Evolutionary conservation across 2,329 filamentous ascomycete genomes (phyloP).

Genomic region (Trichoderma citrinoviride): DNA sequence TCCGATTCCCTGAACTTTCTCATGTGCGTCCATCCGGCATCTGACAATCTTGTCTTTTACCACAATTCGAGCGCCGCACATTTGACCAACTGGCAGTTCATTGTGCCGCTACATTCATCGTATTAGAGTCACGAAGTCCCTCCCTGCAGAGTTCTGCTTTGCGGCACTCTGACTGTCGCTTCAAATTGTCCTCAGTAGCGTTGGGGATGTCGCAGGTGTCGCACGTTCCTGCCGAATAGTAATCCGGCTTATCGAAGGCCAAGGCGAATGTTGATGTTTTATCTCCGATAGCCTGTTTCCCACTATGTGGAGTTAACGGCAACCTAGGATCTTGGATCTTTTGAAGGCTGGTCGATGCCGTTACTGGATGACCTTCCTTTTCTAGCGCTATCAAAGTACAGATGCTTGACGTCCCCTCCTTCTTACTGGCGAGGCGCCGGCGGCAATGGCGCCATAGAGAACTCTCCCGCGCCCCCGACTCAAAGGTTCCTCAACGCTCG

Average conservation of each 20-base stretch:
- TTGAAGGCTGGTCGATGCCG: neutral
- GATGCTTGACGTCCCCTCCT: slow-evolving; percentile 5
- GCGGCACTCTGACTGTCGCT: neutral
- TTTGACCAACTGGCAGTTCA: too few species aligned
- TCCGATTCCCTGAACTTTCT: too few species aligned
- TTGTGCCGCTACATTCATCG: too few species aligned
- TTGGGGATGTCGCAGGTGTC: neutral
- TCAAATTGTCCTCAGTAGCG: neutral
- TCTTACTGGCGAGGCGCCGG: neutral
- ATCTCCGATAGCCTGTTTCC: neutral
- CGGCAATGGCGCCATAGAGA: slow-evolving; percentile 9
- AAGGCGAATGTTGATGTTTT: neutral
- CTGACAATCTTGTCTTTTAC: too few species aligned
- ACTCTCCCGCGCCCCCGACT: neutral
- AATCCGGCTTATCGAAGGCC: neutral
- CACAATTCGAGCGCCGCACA: too few species aligned
- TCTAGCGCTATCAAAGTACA: neutral
- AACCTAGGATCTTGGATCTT: neutral
- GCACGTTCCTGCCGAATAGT: neutral
- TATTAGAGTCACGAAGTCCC: too few species aligned
- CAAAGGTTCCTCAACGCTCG: slow-evolving; percentile 11
- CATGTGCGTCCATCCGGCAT: too few species aligned
- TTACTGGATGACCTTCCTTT: slow-evolving; percentile 5
- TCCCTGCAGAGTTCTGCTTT: too few species aligned
- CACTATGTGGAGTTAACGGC: neutral